These are phyloP conservation scores for Ogataea degrootiae DNA, from an alignment of 805 yeast genomes.

Conservation along the genomic window DNA sequence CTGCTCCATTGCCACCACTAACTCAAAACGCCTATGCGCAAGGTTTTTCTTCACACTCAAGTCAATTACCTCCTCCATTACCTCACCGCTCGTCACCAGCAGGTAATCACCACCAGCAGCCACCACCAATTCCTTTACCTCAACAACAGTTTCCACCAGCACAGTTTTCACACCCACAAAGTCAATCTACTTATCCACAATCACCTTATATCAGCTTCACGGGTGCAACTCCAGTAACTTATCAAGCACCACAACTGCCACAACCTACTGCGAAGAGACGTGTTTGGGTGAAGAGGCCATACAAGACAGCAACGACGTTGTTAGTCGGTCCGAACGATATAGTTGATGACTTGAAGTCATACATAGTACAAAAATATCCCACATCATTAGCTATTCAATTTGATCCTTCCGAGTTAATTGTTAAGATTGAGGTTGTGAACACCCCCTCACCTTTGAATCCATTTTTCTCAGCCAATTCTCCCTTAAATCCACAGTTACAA, in stretches of 20 bases:
- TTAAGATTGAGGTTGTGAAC: constrained; percentile 26
- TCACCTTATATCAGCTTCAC: constrained; percentile 14
- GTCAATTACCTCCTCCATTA: neutral
- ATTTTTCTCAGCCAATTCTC: neutral
- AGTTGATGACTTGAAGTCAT: constrained; percentile 75
- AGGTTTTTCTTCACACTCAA: neutral
- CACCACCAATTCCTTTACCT: neutral
- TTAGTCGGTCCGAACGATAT: constrained; percentile 57
- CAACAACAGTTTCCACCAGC: neutral
- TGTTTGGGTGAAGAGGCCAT: constrained; percentile 50
- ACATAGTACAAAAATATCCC: constrained; percentile 61
- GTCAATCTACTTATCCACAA: neutral
- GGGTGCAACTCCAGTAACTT: constrained; percentile 11
- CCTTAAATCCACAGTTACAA: neutral
- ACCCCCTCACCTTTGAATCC: constrained; percentile 8
- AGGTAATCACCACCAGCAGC: neutral
- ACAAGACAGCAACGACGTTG: constrained; percentile 66
- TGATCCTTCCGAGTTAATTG: constrained; percentile 65
- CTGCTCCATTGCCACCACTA: neutral
- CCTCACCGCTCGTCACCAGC: neutral
- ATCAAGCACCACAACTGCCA: constrained; percentile 11
- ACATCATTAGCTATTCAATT: constrained; percentile 54
- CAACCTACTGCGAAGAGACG: constrained; percentile 29
- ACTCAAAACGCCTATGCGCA: neutral
- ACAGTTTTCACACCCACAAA: neutral